These are phyloP conservation scores for Eucalyptus globulus DNA, from an alignment of 345 rosid species.

Conservation along the genomic window DNA sequence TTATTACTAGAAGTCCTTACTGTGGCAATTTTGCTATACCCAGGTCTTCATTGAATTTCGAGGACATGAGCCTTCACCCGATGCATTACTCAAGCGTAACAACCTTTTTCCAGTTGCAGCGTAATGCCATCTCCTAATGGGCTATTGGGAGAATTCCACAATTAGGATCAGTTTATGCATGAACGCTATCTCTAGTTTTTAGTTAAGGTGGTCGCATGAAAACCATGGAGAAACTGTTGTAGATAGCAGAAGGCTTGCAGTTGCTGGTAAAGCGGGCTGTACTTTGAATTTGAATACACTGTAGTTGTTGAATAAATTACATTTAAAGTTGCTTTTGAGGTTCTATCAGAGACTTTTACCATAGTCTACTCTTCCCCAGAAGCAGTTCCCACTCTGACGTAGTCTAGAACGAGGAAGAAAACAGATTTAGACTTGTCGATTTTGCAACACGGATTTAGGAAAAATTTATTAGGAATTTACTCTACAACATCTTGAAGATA, in stretches of 20 bases:
- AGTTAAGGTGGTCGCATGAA: not conserved
- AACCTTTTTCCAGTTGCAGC: constrained; percentile 36
- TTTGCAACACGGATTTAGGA: no score
- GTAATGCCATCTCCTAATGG: not conserved
- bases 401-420: no score
- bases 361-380: no score
- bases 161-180: not conserved
- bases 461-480: no score
- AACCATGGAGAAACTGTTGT: not conserved
- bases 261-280: not conserved
- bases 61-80: constrained; percentile 87
- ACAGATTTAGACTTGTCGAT: no score
- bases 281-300: not conserved
- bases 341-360: no score
- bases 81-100: constrained; percentile 74
- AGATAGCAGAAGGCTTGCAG: not conserved
- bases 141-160: not conserved
- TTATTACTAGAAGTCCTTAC: not conserved
- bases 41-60: constrained; percentile 85
- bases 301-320: not conserved
- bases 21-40: not conserved
- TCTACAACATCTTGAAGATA: no score
- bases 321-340: no score
- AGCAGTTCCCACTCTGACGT: no score
- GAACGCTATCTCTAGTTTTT: not conserved